Percentiles rank a stretch among this genome's conserved stretches.
phyloP scores from a whole-genome alignment of 805 yeast species.

The Candida lessepsii region DNA sequence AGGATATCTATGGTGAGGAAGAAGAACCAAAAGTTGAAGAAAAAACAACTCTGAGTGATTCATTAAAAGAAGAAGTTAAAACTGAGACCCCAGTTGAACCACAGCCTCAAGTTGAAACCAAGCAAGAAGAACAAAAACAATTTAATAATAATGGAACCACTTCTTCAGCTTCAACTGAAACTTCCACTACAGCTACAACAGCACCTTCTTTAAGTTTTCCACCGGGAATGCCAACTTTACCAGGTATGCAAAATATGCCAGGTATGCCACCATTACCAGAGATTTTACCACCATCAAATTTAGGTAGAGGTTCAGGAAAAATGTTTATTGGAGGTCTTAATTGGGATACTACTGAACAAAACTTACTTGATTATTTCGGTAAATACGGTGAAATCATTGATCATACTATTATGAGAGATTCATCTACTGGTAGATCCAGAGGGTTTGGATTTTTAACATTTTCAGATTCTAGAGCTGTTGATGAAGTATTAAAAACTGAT shows the following conservation, averaged over 20 bases:
- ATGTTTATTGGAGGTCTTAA: constrained; percentile 96
- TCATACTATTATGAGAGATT: constrained; percentile 90
- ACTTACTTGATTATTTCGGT: constrained; percentile 74
- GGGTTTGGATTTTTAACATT: constrained; percentile 95
- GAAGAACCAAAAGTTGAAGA: constrained; percentile 10
- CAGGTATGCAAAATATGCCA: constrained; percentile 15
- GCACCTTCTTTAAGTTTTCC: constrained; percentile 3
- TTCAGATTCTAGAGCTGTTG: constrained; percentile 76
- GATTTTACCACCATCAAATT: constrained; percentile 25
- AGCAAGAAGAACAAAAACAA: background rate
- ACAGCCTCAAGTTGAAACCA: background rate
- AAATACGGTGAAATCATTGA: constrained; percentile 88
- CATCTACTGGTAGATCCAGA: constrained; percentile 80
- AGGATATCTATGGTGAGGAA: constrained; percentile 65
- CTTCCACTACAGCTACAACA: constrained; percentile 7
- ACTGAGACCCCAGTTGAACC: constrained; percentile 6
- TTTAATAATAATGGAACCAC: constrained; percentile 4
- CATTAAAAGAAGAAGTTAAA: constrained; percentile 1
- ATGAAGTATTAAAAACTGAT: constrained; percentile 78
- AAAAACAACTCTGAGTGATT: constrained; percentile 9
- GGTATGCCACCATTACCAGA: constrained; percentile 17
- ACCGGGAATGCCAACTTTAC: constrained; percentile 13
- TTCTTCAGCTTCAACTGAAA: constrained; percentile 1
- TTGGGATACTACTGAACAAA: constrained; percentile 96
- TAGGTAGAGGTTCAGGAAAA: constrained; percentile 69